Percentiles rank a stretch among this genome's conserved stretches.
Conservation (phyloP, 495 filamentous ascomycete species). For the Aspergillus hancockii region DNA sequence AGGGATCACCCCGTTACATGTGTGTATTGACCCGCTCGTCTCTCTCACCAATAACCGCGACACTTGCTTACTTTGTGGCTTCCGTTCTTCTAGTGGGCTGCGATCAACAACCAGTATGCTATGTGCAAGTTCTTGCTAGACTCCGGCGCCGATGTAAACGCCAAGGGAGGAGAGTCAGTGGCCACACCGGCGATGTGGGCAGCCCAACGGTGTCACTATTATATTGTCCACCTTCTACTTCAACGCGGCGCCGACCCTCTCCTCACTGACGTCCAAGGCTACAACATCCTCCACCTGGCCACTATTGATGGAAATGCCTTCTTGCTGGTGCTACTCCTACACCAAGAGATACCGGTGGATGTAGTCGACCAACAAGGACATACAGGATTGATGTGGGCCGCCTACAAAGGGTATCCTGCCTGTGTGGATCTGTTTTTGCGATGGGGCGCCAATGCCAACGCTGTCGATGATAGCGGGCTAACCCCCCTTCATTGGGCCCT, state of each 20-base stretch:
- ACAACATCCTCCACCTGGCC: slow-evolving; percentile 94
- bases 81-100: slow-evolving; percentile 75
- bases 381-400: slow-evolving; percentile 96
- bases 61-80: slow-evolving; percentile 6
- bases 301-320: slow-evolving; percentile 98
- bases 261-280: slow-evolving; percentile 87
- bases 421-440: slow-evolving; percentile 91
- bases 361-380: slow-evolving; percentile 84
- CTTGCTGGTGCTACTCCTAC: slow-evolving; percentile 80
- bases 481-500: slow-evolving; percentile 95
- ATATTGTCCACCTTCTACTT: slow-evolving; percentile 78
- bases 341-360: slow-evolving; percentile 92
- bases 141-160: slow-evolving; percentile 86
- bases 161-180: slow-evolving; percentile 88
- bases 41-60: not conserved
- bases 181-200: slow-evolving; percentile 97
- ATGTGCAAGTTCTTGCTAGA: slow-evolving; percentile 95
- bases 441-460: slow-evolving; percentile 93
- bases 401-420: slow-evolving; percentile 90
- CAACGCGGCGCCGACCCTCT: slow-evolving; percentile 87
- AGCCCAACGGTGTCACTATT: slow-evolving; percentile 89
- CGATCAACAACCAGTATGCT: slow-evolving; percentile 97
- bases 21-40: slow-evolving; percentile 44
- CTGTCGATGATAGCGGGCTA: slow-evolving; percentile 85
- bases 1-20: slow-evolving; percentile 93